Base-by-base conservation (phyloP, 2,329 filamentous ascomycete genomes). In the Aureobasidium lini region DNA sequence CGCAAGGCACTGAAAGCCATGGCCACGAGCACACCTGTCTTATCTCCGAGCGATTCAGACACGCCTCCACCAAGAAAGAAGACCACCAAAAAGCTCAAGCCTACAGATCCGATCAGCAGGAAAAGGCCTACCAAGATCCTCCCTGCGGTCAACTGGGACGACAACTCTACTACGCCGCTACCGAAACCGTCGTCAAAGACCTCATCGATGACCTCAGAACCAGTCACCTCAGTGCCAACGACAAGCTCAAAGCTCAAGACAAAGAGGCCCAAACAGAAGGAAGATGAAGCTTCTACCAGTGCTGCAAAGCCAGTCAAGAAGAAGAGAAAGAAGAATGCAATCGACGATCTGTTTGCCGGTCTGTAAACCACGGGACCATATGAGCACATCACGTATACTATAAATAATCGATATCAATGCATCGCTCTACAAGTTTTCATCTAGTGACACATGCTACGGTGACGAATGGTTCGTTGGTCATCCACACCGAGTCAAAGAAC, bases 311-410 rank as follows among this genome's bases (percentile, higher is more conserved):
- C 60, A 10, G n/a, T 46, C 18, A 84, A 81, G 71, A 81, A 78
- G 66, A 80, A 79, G 59, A 81, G 76, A 64, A 81, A 76, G 39
- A 76, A 77, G 6, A 84, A 91, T 68, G 86, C 83, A 43, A 88
- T 93, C 59, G 88, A 91, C 62, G 84, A 85, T 67, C 72, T 93
- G 28, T 94, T 94, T 67, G 80, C 79, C 56, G 81, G 81, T 9
- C 71, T 82, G 43, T 81, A 44, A 23, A 3, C 23, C 23, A 23
- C 23, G 23, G 23, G 23, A 23, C 23, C 23, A 23, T 23, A 23
- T 23, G 23, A 23, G 23, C 23, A 23, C 23, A 23, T 23, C 23
- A 23, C 23, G 23, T 23, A 23, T 23, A 23, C 23, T 23, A 23
- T 3, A 23, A 3, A 23, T 23, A 23, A 23, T 23, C 23, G 23